Evolutionary conservation across 106 monocot species (phyloP), one percentile per base, ranked within the genome.

Genomic region (Acorus gramineus): DNA sequence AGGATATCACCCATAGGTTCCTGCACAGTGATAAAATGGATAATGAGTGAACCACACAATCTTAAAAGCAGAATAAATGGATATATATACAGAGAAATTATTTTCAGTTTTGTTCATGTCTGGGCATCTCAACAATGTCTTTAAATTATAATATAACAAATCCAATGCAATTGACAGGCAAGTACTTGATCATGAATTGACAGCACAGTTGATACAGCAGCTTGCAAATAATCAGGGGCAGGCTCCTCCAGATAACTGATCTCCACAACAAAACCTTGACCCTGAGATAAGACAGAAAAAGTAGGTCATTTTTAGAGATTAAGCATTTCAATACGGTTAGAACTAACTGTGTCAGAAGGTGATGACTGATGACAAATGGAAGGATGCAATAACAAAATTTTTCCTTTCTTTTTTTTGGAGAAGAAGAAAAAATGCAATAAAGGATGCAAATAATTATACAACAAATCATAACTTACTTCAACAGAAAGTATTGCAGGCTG

Each of bases 1-100:
- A 98, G 69, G 52, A 98, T 85, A 74, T 98, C 98, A 47, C 98
- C 98, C n/a, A 70, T 66, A 72, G 83, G 73, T 53, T 98, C 91
- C 91, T 91, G 75, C 4, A 69, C 6, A 11, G 6, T n/a, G 47
- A 59, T 8, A 62, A 45, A 28, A 28, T 28, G 28, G 28, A 28
- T 28, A 28, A 28, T 28, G 28, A 28, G 1, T 28, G 28, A 28
- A 28, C 8, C 45, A 42, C 42, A 66, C 50, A 53, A 28, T 28
- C 28, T 28, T 1, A 28, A 28, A 28, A 28, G 28, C 28, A 28
- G 28, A 28, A 28, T 28, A 28, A 28, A 28, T 28, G 28, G 28
- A 28, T 28, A 28, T 28, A 28, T 0, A 28, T 0, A 28, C 28
- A 28, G 28, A 28, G 28, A 28, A 28, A 28, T 28, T 28, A 28